A percentile compares a stretch with the other conserved stretches of the same genome.
phyloP scores from a whole-genome alignment of 768 basidiomycete genomes.

The Rhodotorula graminis region DNA sequence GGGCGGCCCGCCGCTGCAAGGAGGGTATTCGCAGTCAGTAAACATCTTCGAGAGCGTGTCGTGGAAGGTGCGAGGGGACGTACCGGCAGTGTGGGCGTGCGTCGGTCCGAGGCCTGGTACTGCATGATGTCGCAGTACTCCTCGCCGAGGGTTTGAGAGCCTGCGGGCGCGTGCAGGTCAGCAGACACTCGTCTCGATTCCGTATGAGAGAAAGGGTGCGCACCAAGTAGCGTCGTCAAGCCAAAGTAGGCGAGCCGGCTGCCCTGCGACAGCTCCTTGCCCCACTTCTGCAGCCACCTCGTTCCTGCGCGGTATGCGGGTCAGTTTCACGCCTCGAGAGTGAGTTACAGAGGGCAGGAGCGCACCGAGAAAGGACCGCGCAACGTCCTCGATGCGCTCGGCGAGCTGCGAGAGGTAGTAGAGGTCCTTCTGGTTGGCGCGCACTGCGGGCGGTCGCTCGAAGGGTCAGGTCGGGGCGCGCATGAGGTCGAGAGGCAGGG shows the following conservation, averaged over 20 bases:
- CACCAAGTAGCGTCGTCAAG: conserved; percentile 42
- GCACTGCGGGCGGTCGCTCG: conserved; percentile 19
- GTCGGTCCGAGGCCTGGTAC: conserved; percentile 26
- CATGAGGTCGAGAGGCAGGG: neutral
- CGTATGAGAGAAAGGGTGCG: neutral
- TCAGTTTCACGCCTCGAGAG: neutral
- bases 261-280: conserved; percentile 37
- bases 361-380: conserved; percentile 37
- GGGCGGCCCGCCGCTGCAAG: conserved; percentile 31
- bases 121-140: conserved; percentile 44
- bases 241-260: conserved; percentile 41
- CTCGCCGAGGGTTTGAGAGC: conserved; percentile 43
- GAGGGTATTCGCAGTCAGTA: too few relatives aligned
- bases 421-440: conserved; percentile 44
- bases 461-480: neutral
- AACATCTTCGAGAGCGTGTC: too few relatives aligned
- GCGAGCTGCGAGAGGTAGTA: conserved; percentile 41
- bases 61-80: neutral
- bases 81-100: conserved; percentile 28
- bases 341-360: fast-evolving
- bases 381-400: conserved; percentile 40
- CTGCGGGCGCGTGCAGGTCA: conserved; percentile 1
- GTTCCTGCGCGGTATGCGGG: conserved; percentile 23
- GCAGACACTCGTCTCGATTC: too few relatives aligned
- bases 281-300: conserved; percentile 41